Evolutionary conservation across 352 stramenopile species (phyloP).

Genomic region (Blastocystis sp.): DNA sequence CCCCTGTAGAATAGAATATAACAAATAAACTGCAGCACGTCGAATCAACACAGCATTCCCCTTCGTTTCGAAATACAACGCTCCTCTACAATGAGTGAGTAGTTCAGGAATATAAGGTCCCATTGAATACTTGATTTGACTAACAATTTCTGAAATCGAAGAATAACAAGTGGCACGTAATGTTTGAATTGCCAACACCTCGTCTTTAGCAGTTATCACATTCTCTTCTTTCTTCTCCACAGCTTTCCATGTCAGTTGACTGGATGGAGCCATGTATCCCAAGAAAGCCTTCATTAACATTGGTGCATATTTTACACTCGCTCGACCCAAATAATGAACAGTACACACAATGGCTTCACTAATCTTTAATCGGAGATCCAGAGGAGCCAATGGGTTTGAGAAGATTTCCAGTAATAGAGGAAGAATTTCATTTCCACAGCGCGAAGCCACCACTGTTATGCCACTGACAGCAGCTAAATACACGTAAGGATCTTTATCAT

Average conservation of each 20-base stretch:
- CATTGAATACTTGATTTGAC: not conserved
- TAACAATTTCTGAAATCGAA: not conserved
- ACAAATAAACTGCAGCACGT: conserved; percentile 1
- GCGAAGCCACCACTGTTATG: not conserved
- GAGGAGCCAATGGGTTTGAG: not conserved
- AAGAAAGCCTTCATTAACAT: conserved; percentile 3
- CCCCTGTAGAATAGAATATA: not conserved
- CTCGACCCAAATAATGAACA: not conserved
- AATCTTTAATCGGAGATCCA: conserved; percentile 2
- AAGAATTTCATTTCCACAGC: not conserved
- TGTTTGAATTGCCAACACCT: not conserved
- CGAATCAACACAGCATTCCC: not conserved
- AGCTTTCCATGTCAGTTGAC: not conserved
- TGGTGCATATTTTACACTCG: not conserved
- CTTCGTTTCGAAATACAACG: conserved; percentile 1
- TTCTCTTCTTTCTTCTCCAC: not conserved
- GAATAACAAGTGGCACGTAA: conserved; percentile 21
- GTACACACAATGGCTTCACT: not conserved
- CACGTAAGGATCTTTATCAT: not conserved
- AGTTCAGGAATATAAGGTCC: not conserved
- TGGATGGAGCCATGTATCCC: not conserved
- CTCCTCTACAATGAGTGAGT: conserved; percentile 17
- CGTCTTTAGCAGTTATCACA: not conserved
- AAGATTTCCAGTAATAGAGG: not conserved
- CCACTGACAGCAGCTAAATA: not conserved